Evolutionary conservation across 2,329 filamentous ascomycete species (phyloP).

Genomic region (Aureobasidium pullulans): DNA sequence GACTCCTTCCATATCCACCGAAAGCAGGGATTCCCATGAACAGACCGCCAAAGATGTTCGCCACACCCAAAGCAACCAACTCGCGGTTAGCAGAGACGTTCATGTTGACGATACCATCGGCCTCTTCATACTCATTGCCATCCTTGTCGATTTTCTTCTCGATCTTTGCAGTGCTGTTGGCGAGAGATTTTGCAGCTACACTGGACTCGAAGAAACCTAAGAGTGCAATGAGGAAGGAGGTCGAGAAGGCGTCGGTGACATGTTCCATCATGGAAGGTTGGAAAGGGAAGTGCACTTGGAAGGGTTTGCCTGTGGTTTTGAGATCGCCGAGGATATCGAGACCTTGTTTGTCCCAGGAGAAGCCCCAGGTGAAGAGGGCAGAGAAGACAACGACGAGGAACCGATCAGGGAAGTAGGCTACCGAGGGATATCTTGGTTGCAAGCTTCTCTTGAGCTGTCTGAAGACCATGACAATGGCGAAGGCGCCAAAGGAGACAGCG

Average conservation of each 20-base stretch:
- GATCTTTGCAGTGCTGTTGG: slow-evolving; percentile 44
- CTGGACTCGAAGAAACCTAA: slow-evolving; percentile 98
- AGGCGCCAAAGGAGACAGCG: slow-evolving; percentile 69
- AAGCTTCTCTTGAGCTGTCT: slow-evolving; percentile 72
- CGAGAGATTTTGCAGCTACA: slow-evolving; percentile 86
- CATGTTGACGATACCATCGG: slow-evolving; percentile 62
- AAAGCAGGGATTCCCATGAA: slow-evolving; percentile 93
- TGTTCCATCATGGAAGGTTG: slow-evolving; percentile 67
- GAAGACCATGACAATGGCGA: slow-evolving; percentile 76
- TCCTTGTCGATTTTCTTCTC: slow-evolving; percentile 42
- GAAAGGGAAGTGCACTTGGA: slow-evolving; percentile 83
- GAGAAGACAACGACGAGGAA: slow-evolving; percentile 83
- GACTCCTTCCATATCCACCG: slow-evolving; percentile 91
- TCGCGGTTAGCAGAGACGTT: slow-evolving; percentile 86
- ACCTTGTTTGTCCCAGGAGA: slow-evolving; percentile 72
- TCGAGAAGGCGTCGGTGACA: slow-evolving; percentile 79
- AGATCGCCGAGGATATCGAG: slow-evolving; percentile 79
- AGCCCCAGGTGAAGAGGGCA: slow-evolving; percentile 67
- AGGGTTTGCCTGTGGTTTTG: slow-evolving; percentile 63
- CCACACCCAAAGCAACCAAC: slow-evolving; percentile 80
- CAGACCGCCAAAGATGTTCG: slow-evolving; percentile 83
- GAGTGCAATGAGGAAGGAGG: slow-evolving; percentile 85
- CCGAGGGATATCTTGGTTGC: slow-evolving; percentile 67
- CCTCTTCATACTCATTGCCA: slow-evolving; percentile 26
- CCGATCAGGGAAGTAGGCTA: slow-evolving; percentile 87